These are phyloP conservation scores for Penicillium longicatenatum DNA, from an alignment of 495 filamentous ascomycete genomes.

Conservation along the genomic window DNA sequence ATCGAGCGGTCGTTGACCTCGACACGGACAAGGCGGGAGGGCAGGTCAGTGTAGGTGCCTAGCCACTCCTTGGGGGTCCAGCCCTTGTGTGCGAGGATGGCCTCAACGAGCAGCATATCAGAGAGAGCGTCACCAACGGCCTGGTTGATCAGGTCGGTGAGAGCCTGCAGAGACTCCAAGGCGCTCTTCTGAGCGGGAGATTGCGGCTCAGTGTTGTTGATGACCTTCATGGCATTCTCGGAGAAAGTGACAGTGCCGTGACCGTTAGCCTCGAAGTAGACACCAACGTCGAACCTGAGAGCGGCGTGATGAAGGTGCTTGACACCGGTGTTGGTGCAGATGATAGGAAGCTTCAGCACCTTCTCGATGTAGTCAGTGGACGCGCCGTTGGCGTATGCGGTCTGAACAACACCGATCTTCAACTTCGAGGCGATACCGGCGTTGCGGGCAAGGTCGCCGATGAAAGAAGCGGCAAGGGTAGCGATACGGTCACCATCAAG, in stretches of 20 bases:
- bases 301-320: conserved; percentile 97
- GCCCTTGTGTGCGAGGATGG: conserved; percentile 90
- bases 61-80: conserved; percentile 93
- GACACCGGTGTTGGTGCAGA: conserved; percentile 93
- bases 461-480: conserved; percentile 90
- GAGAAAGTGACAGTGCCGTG: conserved; percentile 97
- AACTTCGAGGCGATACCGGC: conserved; percentile 78
- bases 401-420: conserved; percentile 92
- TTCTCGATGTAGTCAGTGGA: conserved; percentile 89
- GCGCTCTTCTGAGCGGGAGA: conserved; percentile 88
- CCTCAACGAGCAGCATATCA: conserved; percentile 94
- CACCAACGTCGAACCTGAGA: conserved; percentile 85
- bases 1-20: conserved; percentile 83
- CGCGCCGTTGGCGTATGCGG: conserved; percentile 96
- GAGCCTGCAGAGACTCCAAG: conserved; percentile 75
- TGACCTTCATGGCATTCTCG: conserved; percentile 70
- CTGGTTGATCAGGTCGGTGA: conserved; percentile 93
- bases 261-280: conserved; percentile 98
- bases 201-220: conserved; percentile 76
- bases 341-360: conserved; percentile 82
- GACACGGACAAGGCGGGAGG: conserved; percentile 90
- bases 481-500: conserved; percentile 97
- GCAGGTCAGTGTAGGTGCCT: conserved; percentile 90
- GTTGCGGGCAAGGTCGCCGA: conserved; percentile 79
- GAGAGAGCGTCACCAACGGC: conserved; percentile 95